Percentiles rank a stretch among this genome's conserved stretches.
Conservation (phyloP, 495 filamentous ascomycete species). For the Aspergillus cavernicola region DNA sequence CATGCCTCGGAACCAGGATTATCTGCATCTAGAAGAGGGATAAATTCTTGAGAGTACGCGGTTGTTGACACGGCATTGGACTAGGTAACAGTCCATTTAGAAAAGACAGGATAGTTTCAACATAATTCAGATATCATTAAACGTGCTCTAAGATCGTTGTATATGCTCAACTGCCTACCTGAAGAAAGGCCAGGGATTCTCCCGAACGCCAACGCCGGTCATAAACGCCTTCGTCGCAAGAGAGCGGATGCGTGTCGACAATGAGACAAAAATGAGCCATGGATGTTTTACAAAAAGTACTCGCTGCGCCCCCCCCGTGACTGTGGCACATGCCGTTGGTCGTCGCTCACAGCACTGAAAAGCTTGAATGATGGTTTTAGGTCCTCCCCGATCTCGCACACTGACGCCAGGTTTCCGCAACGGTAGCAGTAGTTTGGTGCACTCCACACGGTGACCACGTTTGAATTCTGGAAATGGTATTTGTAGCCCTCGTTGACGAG, state of each 20-base stretch:
- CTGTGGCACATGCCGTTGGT: conserved; percentile 80
- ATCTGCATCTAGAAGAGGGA: not conserved
- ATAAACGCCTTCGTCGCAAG: conserved; percentile 13
- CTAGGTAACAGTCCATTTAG: too few relatives aligned
- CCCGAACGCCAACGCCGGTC: conserved; percentile 42
- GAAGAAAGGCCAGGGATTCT: conserved; percentile 16
- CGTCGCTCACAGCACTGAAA: conserved; percentile 90
- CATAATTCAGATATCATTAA: conserved; percentile 24
- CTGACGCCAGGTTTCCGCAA: conserved; percentile 94
- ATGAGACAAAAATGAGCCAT: conserved; percentile 11
- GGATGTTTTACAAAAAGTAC: conserved; percentile 79
- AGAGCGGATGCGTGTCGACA: conserved; percentile 6
- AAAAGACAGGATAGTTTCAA: not conserved
- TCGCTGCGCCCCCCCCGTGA: conserved; percentile 80
- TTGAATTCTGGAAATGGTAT: conserved; percentile 92
- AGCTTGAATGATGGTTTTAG: conserved; percentile 87
- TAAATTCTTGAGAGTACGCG: not conserved
- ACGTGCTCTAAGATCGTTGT: conserved; percentile 36
- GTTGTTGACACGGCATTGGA: not conserved
- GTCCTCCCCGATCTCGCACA: conserved; percentile 88
- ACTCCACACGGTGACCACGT: conserved; percentile 98
- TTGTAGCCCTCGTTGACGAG: conserved; percentile 98
- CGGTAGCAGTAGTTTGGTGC: conserved; percentile 99
- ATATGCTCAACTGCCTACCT: conserved; percentile 27
- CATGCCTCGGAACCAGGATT: conserved; percentile 2